Base-by-base conservation (phyloP, 2,329 filamentous ascomycete species). In the Aspergillus aculeatinus region DNA sequence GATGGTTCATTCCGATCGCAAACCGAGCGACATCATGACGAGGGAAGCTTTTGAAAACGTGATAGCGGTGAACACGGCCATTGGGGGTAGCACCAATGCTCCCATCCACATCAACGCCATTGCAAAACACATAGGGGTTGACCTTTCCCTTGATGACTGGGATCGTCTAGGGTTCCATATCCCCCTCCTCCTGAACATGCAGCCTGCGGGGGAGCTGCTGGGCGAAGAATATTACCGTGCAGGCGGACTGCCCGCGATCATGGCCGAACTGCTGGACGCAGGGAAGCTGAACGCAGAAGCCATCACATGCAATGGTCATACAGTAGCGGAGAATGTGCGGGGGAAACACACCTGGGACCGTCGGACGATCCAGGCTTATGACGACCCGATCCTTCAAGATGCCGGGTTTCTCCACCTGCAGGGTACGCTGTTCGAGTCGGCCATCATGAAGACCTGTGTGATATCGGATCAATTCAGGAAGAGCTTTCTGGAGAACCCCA, bases 61-160 rank as follows among this genome's bases (percentile, higher is more conserved):
- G 6, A 82, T 85, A 29, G 80, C 81, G 5, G 78, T 77, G 48
- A 84, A 83, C 61, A 82, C 81, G 1, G 82, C 83, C 21, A 83
- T 85, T 56, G 83, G 83, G 27, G 83, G 83, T 14, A 83, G 80
- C 62, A 84, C 83, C 4, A 85, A 85, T 62, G 82, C 83, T 0
- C 82, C 82, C 0, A 84, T 85, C 52, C 83, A 85, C 66, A 71
- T 85, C 51, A 81, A 80, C 44, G 83, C 83, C 10, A 78, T 85
- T 23, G 83, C 83, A 2, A 81, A 80, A 60, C 83, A 85, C 56
- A 78, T 83, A 11, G 82, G 82, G 1, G 79, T 85, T 1, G 69
- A 77, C 1, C 69, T 85, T 0, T 74, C 79, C 12, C 68, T 84
- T 33, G 79, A 85, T 61, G 82, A 85, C 67, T 85, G 82, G 82